These are phyloP conservation scores for Sarcocystis neurona DNA, from an alignment of 169 alveolate genomes.

Conservation along the genomic window DNA sequence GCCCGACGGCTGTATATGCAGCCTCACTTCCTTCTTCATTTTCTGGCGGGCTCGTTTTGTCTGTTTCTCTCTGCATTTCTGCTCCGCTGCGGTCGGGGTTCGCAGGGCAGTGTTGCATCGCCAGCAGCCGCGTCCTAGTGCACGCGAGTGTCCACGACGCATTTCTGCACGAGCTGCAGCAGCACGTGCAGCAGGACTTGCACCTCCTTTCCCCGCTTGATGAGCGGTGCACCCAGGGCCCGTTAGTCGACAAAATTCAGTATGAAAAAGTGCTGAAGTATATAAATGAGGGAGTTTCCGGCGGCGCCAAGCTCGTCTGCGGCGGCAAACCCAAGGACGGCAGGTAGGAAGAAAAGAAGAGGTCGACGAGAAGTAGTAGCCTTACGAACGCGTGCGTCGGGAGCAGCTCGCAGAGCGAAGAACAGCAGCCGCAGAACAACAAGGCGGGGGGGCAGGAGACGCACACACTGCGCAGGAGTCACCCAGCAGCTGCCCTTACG, in stretches of 20 bases:
- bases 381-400: too few species aligned
- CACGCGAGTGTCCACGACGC: slow-evolving; percentile 80
- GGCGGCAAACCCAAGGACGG: slow-evolving; percentile 75
- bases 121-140: slow-evolving; percentile 80
- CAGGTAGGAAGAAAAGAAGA: background rate
- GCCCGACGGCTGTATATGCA: too few species aligned
- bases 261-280: slow-evolving; percentile 72
- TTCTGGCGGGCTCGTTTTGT: background rate
- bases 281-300: slow-evolving; percentile 77
- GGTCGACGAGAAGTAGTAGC: background rate
- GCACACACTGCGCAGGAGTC: background rate
- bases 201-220: slow-evolving; percentile 76
- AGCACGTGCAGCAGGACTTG: slow-evolving; percentile 27
- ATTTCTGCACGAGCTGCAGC: slow-evolving; percentile 70
- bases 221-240: slow-evolving; percentile 78
- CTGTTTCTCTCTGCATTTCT: background rate
- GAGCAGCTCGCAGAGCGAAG: too few species aligned
- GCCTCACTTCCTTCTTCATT: too few species aligned
- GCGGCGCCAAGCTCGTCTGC: slow-evolving; percentile 78
- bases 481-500: too few species aligned
- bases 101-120: slow-evolving; percentile 82
- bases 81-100: background rate
- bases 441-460: background rate
- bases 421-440: background rate
- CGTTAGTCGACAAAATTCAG: slow-evolving; percentile 77